phyloP scores from a whole-genome alignment of 2,329 filamentous ascomycete species.

The Massarina eburnea region DNA sequence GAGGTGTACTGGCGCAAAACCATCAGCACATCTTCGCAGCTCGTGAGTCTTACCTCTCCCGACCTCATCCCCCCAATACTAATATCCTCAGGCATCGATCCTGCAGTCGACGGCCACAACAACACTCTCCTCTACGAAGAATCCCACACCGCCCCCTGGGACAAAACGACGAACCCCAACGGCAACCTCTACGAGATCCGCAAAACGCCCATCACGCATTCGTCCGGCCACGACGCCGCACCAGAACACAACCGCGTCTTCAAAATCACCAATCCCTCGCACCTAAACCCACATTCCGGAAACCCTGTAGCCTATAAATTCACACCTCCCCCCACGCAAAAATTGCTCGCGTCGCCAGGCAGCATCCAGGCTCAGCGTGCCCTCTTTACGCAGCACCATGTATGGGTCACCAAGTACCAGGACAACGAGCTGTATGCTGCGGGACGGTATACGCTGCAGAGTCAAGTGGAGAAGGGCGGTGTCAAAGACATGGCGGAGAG shows the following conservation, averaged over 20 bases:
- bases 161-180: conserved; percentile 59
- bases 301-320: conserved; percentile 54
- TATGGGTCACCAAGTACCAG: conserved; percentile 57
- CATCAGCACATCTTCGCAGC: conserved; percentile 68
- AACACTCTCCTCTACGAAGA: conserved; percentile 60
- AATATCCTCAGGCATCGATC: conserved; percentile 61
- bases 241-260: conserved; percentile 57
- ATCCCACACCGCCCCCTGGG: conserved; percentile 51
- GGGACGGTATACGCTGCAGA: conserved; percentile 52
- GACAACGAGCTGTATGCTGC: conserved; percentile 56
- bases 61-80: not conserved
- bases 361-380: conserved; percentile 51
- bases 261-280: conserved; percentile 55
- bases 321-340: conserved; percentile 50
- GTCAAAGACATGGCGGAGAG: conserved; percentile 48
- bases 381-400: conserved; percentile 53
- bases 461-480: conserved; percentile 46
- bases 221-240: conserved; percentile 56
- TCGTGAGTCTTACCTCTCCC: conserved; percentile 16
- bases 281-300: conserved; percentile 49
- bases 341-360: conserved; percentile 50
- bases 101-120: conserved; percentile 59
- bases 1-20: conserved; percentile 67
- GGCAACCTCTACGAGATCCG: conserved; percentile 63
- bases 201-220: conserved; percentile 50